Base-by-base conservation (phyloP, 2,329 filamentous ascomycete species). In the Capronia americana region DNA sequence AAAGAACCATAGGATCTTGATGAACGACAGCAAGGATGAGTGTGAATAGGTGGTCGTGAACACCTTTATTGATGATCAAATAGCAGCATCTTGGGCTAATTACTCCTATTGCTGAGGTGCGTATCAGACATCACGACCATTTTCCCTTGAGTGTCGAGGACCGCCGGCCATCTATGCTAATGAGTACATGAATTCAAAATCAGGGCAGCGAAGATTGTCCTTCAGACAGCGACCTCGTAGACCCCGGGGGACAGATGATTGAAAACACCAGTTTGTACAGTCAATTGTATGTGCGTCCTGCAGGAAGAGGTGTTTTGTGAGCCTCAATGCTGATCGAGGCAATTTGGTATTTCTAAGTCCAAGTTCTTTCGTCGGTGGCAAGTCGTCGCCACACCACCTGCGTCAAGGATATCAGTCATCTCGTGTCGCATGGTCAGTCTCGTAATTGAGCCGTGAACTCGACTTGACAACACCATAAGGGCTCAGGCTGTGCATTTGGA, bases 151-250 rank as follows among this genome's bases (percentile, higher is more conserved):
- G 2, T 34, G 10, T 34, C 32, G 11, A 51, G 41, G 56, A 14
- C 48, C 60, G 32, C 4, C 20, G 28, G 23, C 6, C 23, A 44
- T 57, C n/a, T 17, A 38, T 50, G 24, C 14, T 6, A 24, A 53
- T 50, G 20, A 53, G 38, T 8, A 53, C 61, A 32, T 63, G 61
- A 38, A 50, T 57, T 34, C 23, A 48, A 8, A 26, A 24, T 17
- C 12, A 63, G 12, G 53, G 53, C 11, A 48, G 4, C 17, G 32
- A 63, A 48, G 20, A 26, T 57, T 48, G 5, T 8, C 34, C 28
- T 56, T 3, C 32, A 57, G 38, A 38, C 53, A 34, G 32, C 53
- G 4, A 57, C 30, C 23, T n/a, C n/a, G 20, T 51, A 23, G 61
- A 63, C 38, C 6, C 61, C 14, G 20, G 32, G 4, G n/a, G 41